Percentiles rank a stretch among this genome's conserved stretches.
phyloP scores from a whole-genome alignment of 2,329 filamentous ascomycete species.

The Penicillium sp. region DNA sequence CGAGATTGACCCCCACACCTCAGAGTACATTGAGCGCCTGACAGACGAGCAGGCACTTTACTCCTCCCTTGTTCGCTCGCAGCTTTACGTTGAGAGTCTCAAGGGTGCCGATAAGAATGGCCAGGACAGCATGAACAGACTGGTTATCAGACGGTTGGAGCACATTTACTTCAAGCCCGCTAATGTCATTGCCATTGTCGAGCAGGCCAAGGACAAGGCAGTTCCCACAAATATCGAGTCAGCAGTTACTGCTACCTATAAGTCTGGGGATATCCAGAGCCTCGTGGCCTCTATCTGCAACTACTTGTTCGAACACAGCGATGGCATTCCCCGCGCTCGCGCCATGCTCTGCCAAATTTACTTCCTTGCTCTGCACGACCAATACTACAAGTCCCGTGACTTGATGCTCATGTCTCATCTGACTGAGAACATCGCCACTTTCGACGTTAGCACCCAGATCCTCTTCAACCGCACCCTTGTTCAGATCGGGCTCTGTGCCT shows the following conservation, averaged over 20 bases:
- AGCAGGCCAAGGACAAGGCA: conserved; percentile 89
- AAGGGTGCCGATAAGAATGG: conserved; percentile 67
- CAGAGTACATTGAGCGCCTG: conserved; percentile 94
- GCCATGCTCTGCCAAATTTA: conserved; percentile 99
- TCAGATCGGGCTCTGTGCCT: conserved; percentile 96
- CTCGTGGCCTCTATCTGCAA: conserved; percentile 87
- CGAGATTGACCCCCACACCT: conserved; percentile 95
- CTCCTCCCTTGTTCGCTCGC: conserved; percentile 82
- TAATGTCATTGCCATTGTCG: conserved; percentile 87
- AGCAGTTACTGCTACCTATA: conserved; percentile 70
- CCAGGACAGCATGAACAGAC: conserved; percentile 86
- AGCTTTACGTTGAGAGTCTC: conserved; percentile 84
- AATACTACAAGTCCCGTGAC: conserved; percentile 96
- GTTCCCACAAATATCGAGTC: conserved; percentile 71
- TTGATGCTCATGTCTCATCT: conserved; percentile 99
- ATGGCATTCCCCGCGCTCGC: conserved; percentile 91
- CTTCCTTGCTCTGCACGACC: conserved; percentile 93
- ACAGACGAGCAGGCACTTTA: conserved; percentile 89
- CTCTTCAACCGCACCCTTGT: conserved; percentile 98
- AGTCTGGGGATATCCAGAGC: conserved; percentile 63
- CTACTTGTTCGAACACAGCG: conserved; percentile 91
- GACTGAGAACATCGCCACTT: conserved; percentile 94
- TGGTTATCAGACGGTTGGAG: conserved; percentile 90
- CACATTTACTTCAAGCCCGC: conserved; percentile 99
- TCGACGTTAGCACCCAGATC: conserved; percentile 95